A percentile compares a stretch with the other conserved stretches of the same genome.
These are phyloP conservation scores for Rhodotorula taiwanensis DNA, from an alignment of 768 basidiomycete genomes.

Conservation along the genomic window DNA sequence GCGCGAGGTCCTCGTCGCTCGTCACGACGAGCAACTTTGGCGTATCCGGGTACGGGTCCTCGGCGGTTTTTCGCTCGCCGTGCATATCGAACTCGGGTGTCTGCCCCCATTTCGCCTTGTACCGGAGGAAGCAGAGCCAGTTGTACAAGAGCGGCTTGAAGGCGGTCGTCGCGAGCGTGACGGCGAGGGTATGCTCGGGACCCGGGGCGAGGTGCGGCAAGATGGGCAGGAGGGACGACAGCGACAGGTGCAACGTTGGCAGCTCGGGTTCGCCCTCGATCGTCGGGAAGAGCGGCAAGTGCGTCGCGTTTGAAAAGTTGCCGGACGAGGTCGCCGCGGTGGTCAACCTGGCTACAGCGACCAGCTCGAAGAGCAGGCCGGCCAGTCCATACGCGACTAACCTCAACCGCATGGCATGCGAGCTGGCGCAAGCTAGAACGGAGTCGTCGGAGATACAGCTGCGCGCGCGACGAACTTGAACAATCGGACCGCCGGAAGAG, in stretches of 20 bases:
- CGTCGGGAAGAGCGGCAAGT: conserved; percentile 20
- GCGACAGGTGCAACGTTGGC: conserved; percentile 29
- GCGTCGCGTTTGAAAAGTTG: conserved; percentile 4
- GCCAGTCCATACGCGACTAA: no score
- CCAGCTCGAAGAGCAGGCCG: not conserved
- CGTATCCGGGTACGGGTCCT: not conserved
- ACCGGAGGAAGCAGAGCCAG: conserved; percentile 38
- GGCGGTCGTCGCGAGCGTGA: conserved; percentile 35
- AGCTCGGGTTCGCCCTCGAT: not conserved
- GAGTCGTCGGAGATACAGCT: no score
- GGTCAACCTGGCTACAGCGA: not conserved
- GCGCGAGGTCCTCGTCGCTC: conserved; percentile 30
- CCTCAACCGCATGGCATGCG: no score
- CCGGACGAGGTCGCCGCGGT: not conserved
- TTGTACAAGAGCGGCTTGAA: conserved; percentile 37
- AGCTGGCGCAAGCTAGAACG: no score
- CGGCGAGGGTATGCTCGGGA: conserved; percentile 31
- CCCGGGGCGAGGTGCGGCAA: conserved; percentile 24
- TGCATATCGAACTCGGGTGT: conserved; percentile 9
- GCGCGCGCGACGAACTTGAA: no score
- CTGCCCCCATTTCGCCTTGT: conserved; percentile 23
- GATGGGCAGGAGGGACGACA: conserved; percentile 30
- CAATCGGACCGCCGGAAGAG: no score
- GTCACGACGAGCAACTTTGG: conserved; percentile 34
- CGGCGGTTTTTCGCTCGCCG: conserved; percentile 2